phyloP scores from a whole-genome alignment of 176 grass and related monocot genomes.

The Canna indica region DNA sequence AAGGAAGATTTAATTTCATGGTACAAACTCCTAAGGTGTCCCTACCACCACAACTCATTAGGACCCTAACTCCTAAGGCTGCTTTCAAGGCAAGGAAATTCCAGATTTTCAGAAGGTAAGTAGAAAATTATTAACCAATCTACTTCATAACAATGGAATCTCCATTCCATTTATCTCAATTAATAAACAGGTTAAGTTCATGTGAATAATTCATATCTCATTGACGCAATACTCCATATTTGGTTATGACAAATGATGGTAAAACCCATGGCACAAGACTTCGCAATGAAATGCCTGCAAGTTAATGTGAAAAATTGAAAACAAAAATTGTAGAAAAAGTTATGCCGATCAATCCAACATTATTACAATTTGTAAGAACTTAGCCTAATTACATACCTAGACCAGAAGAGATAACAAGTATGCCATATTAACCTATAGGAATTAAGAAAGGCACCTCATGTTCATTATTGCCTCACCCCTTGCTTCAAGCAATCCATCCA shows the following conservation, averaged over 20 bases:
- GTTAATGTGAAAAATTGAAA: not conserved
- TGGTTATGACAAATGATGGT: not conserved
- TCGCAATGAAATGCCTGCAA: not conserved
- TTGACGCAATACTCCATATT: not conserved
- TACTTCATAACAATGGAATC: not conserved
- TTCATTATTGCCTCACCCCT: conserved; percentile 9
- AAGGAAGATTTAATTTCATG: too few relatives aligned
- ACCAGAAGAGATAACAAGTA: not conserved
- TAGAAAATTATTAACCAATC: not conserved
- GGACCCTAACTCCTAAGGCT: not conserved
- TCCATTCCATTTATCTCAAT: not conserved
- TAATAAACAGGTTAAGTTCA: not conserved
- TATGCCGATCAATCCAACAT: not conserved
- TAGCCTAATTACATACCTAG: not conserved
- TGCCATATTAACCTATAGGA: not conserved
- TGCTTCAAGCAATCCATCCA: conserved; percentile 23
- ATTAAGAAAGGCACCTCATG: conserved; percentile 12
- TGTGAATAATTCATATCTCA: not conserved
- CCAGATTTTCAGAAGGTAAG: not conserved
- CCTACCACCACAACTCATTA: not conserved
- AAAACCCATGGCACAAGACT: not conserved
- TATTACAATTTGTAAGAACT: not conserved
- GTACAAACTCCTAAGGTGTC: not conserved
- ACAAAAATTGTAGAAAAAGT: not conserved
- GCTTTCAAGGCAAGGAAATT: not conserved